Percentiles rank a stretch among this genome's conserved stretches.
Evolutionary conservation across 768 basidiomycete species (phyloP).

Genomic region (Russula sp.): DNA sequence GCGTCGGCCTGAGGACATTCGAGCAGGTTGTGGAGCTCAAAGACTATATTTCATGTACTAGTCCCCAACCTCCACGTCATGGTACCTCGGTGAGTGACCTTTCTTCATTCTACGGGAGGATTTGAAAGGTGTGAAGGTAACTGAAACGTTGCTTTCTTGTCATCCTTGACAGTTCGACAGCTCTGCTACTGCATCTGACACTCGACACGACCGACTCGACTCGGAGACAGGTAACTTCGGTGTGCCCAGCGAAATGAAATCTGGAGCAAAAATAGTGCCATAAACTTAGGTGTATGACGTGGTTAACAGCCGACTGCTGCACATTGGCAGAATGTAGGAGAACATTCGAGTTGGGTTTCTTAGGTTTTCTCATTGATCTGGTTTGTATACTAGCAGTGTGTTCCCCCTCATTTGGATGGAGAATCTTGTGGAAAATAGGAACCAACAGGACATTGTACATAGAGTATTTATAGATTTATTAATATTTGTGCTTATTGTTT

Average conservation of each 20-base stretch:
- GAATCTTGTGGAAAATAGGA: neutral
- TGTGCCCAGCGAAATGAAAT: neutral
- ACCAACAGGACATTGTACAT: neutral
- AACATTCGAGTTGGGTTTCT: neutral
- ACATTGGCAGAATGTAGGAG: neutral
- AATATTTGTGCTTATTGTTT: neutral
- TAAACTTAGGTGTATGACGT: neutral
- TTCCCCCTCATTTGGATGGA: neutral
- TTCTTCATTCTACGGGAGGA: neutral
- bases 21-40: constrained; percentile 42
- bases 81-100: neutral
- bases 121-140: neutral
- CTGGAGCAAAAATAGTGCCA: neutral
- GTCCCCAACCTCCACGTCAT: neutral
- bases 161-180: neutral
- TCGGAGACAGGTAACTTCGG: neutral
- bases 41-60: neutral
- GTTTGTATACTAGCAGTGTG: neutral
- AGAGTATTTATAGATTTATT: neutral
- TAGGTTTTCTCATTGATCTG: neutral
- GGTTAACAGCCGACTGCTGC: neutral
- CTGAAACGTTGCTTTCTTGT: neutral
- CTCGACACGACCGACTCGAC: neutral
- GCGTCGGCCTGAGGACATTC: constrained; percentile 62
- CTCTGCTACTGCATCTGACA: neutral